These are phyloP conservation scores for Aspergillus glaucus DNA, from an alignment of 2,329 filamentous ascomycete species.

Conservation along the genomic window DNA sequence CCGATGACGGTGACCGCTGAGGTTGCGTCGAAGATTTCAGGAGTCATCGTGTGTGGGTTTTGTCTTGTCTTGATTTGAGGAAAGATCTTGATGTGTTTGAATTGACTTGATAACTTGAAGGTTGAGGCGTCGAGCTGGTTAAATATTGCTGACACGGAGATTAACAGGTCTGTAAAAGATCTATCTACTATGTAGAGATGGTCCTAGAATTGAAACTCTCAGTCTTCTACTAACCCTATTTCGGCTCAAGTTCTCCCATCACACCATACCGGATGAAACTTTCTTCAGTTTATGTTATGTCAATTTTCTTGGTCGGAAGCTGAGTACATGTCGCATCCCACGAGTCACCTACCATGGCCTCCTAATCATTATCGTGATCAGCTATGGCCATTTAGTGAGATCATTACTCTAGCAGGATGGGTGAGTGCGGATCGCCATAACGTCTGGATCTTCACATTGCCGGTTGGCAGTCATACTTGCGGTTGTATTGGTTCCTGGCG, in stretches of 20 bases:
- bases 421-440: not conserved
- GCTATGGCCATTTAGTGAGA: not conserved
- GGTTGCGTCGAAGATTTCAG: not conserved
- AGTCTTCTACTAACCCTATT: not conserved
- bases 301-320: conserved; percentile 3
- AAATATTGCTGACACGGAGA: not conserved
- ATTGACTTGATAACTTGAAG: not conserved
- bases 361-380: not conserved
- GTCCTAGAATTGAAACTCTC: not conserved
- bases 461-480: not conserved
- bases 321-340: not conserved
- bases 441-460: not conserved
- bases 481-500: not conserved
- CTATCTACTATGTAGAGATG: not conserved
- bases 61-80: not conserved
- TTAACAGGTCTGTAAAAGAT: not conserved
- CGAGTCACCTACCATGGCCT: conserved; percentile 1
- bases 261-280: not conserved
- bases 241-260: not conserved
- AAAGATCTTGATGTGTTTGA: not conserved
- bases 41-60: not conserved
- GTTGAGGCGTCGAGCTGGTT: not conserved
- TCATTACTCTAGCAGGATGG: not conserved
- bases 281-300: conserved; percentile 4
- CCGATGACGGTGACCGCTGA: conserved; percentile 10